Conservation (phyloP, 495 filamentous ascomycete genomes). For the Aspergillus affinis region DNA sequence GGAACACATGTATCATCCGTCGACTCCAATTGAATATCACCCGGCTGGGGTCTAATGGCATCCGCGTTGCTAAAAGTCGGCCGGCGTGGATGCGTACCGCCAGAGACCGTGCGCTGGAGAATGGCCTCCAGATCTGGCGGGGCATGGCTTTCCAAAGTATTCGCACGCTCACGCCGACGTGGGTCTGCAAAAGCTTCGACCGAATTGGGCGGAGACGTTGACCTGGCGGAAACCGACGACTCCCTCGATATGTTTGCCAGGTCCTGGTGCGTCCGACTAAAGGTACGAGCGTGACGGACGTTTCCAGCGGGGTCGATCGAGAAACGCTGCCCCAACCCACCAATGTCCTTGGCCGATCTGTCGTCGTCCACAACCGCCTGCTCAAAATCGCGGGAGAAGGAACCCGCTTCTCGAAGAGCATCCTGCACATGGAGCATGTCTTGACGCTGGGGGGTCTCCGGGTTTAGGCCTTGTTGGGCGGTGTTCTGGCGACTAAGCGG, state of each 20-base stretch:
- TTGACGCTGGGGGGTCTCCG: constrained; percentile 38
- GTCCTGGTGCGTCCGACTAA: constrained; percentile 46
- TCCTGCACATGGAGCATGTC: constrained; percentile 53
- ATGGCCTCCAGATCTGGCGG: constrained; percentile 58
- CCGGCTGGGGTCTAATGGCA: constrained; percentile 44
- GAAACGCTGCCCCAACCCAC: constrained; percentile 38
- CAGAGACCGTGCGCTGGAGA: constrained; percentile 71
- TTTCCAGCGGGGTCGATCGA: constrained; percentile 40
- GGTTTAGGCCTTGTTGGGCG: constrained; percentile 24
- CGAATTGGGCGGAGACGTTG: constrained; percentile 88
- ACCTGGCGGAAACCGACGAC: constrained; percentile 63
- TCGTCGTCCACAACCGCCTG: constrained; percentile 85
- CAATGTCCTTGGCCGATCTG: constrained; percentile 42
- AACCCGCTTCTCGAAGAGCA: constrained; percentile 44
- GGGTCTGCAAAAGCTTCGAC: constrained; percentile 93
- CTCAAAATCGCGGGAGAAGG: constrained; percentile 69
- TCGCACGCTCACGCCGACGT: constrained; percentile 64
- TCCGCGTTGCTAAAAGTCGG: constrained; percentile 64
- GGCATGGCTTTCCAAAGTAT: constrained; percentile 60
- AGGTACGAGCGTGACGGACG: constrained; percentile 37
- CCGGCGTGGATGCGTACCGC: constrained; percentile 59
- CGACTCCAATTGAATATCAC: constrained; percentile 41
- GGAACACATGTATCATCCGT: constrained; percentile 89
- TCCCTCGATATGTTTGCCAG: constrained; percentile 42
- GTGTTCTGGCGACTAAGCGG: constrained; percentile 41